These are phyloP conservation scores for Dichotomocladium elegans DNA, from an alignment of 371 early-diverging fungal species.

Conservation along the genomic window DNA sequence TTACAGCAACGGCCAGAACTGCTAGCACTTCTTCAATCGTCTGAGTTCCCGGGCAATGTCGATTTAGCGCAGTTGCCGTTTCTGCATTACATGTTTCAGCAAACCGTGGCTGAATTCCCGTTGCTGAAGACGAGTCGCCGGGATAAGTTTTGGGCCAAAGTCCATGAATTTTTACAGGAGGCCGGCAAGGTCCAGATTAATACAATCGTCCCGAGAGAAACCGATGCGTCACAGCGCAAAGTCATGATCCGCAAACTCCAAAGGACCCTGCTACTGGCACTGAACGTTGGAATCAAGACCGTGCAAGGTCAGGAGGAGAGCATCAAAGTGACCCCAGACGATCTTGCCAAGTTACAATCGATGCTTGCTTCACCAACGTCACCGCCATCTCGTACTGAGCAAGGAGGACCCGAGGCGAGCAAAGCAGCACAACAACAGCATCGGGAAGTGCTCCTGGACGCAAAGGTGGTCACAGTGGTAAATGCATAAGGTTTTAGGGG, in stretches of 20 bases:
- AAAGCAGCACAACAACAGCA: neutral
- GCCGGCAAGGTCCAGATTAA: conserved; percentile 26
- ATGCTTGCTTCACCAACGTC: neutral
- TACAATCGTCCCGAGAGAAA: conserved; percentile 23
- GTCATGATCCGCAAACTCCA: conserved; percentile 34
- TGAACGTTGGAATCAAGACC: conserved; percentile 37
- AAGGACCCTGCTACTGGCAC: conserved; percentile 27
- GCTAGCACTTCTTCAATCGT: conserved; percentile 1
- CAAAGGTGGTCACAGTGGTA: conserved; percentile 23
- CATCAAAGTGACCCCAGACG: conserved; percentile 17
- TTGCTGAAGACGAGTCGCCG: conserved; percentile 29
- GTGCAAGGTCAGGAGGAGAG: conserved; percentile 37
- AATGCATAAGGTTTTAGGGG: no score
- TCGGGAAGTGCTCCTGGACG: conserved; percentile 1
- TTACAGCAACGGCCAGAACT: conserved; percentile 10
- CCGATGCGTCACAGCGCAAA: conserved; percentile 29
- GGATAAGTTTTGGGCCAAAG: conserved; percentile 28
- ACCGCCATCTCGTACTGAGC: conserved; percentile 3
- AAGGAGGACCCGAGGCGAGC: neutral
- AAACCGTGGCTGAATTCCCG: conserved; percentile 35
- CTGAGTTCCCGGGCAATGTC: neutral
- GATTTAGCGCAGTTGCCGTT: conserved; percentile 19
- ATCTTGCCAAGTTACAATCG: neutral
- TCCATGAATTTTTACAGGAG: conserved; percentile 31
- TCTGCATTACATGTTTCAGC: conserved; percentile 25